Evolutionary conservation across 208 protist species (phyloP), one percentile per base, ranked within the genome.

Genomic region (Trypanosoma mega): DNA sequence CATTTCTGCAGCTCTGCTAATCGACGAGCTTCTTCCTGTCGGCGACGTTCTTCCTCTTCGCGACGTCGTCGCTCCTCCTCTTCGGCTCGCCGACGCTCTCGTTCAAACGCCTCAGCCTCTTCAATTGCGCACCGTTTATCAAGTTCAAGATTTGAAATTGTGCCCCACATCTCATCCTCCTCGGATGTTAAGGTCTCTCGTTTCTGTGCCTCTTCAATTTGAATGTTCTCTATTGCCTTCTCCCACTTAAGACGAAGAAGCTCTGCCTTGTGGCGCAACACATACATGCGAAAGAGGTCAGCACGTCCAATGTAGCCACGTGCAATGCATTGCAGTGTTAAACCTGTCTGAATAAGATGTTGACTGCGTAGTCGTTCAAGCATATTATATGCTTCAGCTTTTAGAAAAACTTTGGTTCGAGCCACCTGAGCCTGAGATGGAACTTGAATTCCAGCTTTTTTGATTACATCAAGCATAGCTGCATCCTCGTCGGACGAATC

Each of bases 371-470:
- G n/a, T 4, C 23, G 12, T 52, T 78, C 68, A n/a, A 78, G 50
- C 11, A 29, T 24, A 31, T 59, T n/a, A 36, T 67, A 59, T 20
- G 68, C 56, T 34, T 78, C 72, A 1, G 55, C 0, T 46, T 76
- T 82, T 7, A 82, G 43, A 56, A 82, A 82, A 2, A 82, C 58
- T 41, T 76, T 76, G 1, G 60, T 78, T 20, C 31, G 33, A 58
- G 72, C 75, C 7, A 79, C 23, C 44, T 75, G 68, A 8, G 36
- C 49, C 34, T 54, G 26, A 21, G 49, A 12, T 12, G 49, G 36
- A 12, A 54, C 3, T 20, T 44, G 24, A 29, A 68, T 16, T n/a
- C 52, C 3, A 23, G 51, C 63, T 11, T 26, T 6, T 29, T 48
- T 58, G 46, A 68, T 29, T 12, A 68, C 41, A 60, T 47, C 52